Percentiles rank a stretch among this genome's conserved stretches.
phyloP scores from a whole-genome alignment of 495 filamentous ascomycete genomes.

The Pyrenula aspistea region DNA sequence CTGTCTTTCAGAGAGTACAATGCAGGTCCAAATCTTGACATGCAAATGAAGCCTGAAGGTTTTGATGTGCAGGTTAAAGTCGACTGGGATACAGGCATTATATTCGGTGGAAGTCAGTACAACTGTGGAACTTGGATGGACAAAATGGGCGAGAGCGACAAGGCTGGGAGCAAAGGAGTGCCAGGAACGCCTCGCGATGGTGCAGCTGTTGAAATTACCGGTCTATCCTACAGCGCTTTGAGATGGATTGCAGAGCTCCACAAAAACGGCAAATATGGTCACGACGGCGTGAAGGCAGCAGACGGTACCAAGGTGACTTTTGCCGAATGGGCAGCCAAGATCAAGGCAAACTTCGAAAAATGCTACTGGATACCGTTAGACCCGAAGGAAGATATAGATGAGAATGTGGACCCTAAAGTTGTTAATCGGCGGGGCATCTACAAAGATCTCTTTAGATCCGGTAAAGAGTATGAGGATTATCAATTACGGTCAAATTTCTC shows the following conservation, averaged over 20 bases:
- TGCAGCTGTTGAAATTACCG: constrained; percentile 88
- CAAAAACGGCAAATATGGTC: constrained; percentile 52
- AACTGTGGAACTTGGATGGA: constrained; percentile 99
- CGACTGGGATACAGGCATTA: constrained; percentile 85
- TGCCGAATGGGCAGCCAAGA: constrained; percentile 64
- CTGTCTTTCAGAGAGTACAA: constrained; percentile 92
- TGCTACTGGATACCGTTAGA: constrained; percentile 75
- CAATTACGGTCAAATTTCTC: constrained; percentile 90
- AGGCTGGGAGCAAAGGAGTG: constrained; percentile 83
- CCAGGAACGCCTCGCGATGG: constrained; percentile 94
- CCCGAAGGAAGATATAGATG: constrained; percentile 52
- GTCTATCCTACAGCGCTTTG: constrained; percentile 79
- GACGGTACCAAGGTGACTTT: constrained; percentile 52
- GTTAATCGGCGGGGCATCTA: constrained; percentile 91
- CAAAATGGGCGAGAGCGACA: constrained; percentile 98
- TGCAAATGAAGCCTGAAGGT: constrained; percentile 85
- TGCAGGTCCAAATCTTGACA: constrained; percentile 74
- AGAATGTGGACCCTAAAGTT: constrained; percentile 67
- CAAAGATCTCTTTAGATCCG: constrained; percentile 87
- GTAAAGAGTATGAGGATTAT: constrained; percentile 95
- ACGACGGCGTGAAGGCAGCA: constrained; percentile 54
- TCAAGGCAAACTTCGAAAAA: constrained; percentile 79
- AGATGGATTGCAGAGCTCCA: constrained; percentile 63
- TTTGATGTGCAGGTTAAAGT: constrained; percentile 85
- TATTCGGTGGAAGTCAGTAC: constrained; percentile 84